A percentile compares a stretch with the other conserved stretches of the same genome.
These are phyloP conservation scores for Bisporella sp. DNA, from an alignment of 2,329 filamentous ascomycete genomes.

Conservation along the genomic window DNA sequence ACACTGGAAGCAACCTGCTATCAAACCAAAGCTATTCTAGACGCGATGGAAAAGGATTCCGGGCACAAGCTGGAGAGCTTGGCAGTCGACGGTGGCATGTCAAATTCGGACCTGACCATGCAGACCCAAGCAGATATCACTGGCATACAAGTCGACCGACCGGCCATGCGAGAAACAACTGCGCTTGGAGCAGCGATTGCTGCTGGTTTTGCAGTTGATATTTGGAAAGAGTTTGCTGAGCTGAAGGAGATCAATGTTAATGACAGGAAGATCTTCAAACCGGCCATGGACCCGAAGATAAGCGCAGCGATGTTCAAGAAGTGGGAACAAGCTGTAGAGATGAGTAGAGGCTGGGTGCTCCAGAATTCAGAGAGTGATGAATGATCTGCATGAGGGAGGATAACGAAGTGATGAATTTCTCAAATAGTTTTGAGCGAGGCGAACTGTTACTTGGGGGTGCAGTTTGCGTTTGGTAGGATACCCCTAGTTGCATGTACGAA, in stretches of 20 bases:
- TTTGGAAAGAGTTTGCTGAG: conserved; percentile 72
- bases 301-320: conserved; percentile 56
- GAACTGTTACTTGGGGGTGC: too few species aligned
- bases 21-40: conserved; percentile 85
- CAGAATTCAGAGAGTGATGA: conserved; percentile 3
- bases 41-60: conserved; percentile 85
- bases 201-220: conserved; percentile 73
- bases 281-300: conserved; percentile 51
- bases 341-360: conserved; percentile 64
- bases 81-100: conserved; percentile 84
- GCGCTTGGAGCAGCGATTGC: conserved; percentile 84
- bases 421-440: too few species aligned
- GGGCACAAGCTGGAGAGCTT: conserved; percentile 67
- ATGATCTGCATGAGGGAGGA: too few species aligned
- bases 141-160: conserved; percentile 73
- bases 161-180: conserved; percentile 85
- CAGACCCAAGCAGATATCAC: conserved; percentile 82
- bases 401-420: too few species aligned
- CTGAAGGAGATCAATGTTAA: conserved; percentile 63
- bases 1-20: conserved; percentile 89
- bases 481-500: not conserved
- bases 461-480: too few species aligned
- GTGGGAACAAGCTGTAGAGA: conserved; percentile 71
- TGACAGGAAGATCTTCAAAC: conserved; percentile 61
- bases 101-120: conserved; percentile 84